Base-by-base conservation (phyloP, 257 asterid species). In the Forsythia viridissima region DNA sequence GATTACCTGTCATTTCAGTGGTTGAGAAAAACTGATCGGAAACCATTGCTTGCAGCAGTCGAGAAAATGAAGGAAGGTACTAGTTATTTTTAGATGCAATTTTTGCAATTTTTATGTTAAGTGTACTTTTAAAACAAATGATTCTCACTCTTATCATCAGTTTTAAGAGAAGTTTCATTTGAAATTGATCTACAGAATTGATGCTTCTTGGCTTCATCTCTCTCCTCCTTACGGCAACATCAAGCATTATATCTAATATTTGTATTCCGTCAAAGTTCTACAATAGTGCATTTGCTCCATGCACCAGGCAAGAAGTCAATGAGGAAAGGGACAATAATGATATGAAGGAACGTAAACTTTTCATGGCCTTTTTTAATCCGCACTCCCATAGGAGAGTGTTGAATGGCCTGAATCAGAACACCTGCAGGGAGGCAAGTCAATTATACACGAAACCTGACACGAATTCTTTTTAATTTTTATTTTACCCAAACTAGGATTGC, bases 191-290 rank as follows among this genome's bases (percentile, higher is more conserved):
- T 77, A 63, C 98, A 93, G 99, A 96, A 80, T 88, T 96, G 90
- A 96, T 96, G 99, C 97, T 96, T 80, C 99, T 96, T 75, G 99
- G 99, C 68, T 96, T 96, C 89, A 92, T 96, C 80, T 96, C 99
- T 65, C 97, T 96, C 70, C 89, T 96, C 43, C 94, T 96, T 18
- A 96, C 99, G 39, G 98, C 97, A 73, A 96, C 94, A 59, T 93
- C 98, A 71, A 91, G 97, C 87, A 85, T 89, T 71, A 96, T 96
- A 84, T 90, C 98, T 57, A 92, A 86, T 79, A 92, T 91, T 70
- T 96, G 99, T 88, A 92, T 96, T 75, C 97, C 98, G 0, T 91
- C 97, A 43, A 92, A 88, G 86, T 91, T 84, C 84, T 96, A 96
- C 30, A 86, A 86, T 59, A 71, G 89, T 86, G 87, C 72, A 55